phyloP scores from a whole-genome alignment of 1,284 basidiomycete genomes.

The Amylostereum chailletii region DNA sequence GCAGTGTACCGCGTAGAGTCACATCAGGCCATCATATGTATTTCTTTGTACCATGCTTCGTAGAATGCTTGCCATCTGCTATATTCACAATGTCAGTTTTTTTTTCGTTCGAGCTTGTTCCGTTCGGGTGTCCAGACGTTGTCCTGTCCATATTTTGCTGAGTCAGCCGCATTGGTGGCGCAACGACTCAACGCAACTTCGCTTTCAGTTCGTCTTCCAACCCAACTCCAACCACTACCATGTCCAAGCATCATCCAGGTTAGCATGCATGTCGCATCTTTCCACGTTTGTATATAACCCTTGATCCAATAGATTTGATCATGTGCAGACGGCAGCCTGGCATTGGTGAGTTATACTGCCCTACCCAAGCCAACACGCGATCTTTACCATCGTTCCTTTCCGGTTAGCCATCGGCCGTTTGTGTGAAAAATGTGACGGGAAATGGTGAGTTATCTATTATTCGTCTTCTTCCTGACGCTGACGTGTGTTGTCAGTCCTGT shows the following conservation, averaged over 20 bases:
- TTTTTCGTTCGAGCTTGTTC: background rate
- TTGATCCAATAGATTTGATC: constrained; percentile 63
- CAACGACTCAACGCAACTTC: too few species aligned
- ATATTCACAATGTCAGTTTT: background rate
- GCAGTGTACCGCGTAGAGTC: background rate
- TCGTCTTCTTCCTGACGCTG: background rate
- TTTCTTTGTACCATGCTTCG: constrained; percentile 4
- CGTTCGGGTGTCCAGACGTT: background rate
- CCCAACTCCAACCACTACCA: constrained; percentile 23
- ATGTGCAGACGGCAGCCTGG: constrained; percentile 97
- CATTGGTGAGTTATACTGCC: constrained; percentile 56
- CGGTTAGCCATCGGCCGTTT: constrained; percentile 84
- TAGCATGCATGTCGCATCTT: constrained; percentile 16
- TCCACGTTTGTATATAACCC: constrained; percentile 1
- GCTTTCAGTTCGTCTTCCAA: too few species aligned
- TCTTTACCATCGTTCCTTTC: background rate
- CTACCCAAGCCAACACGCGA: background rate
- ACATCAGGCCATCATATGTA: background rate
- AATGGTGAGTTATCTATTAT: constrained; percentile 62
- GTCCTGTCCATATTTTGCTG: too few species aligned
- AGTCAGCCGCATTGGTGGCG: too few species aligned
- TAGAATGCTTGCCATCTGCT: constrained; percentile 3
- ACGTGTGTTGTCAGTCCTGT: constrained; percentile 62
- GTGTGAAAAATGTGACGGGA: constrained; percentile 99
- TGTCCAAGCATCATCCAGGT: constrained; percentile 94